Base-by-base conservation (phyloP, 129 eudicot species). In the Chrysanthemum makinoi region DNA sequence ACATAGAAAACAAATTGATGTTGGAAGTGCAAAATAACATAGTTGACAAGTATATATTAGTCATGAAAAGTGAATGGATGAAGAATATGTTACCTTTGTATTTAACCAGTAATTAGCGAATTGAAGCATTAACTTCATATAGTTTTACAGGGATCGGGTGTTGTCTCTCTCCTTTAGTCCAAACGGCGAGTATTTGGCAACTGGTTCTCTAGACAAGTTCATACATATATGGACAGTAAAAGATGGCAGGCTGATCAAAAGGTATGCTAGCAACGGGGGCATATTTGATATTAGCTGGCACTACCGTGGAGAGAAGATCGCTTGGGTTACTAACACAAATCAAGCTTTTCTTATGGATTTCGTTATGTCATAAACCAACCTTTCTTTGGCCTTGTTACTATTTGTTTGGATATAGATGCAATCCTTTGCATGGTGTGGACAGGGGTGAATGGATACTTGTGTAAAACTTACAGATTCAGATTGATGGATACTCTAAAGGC, bases 261-360 rank as follows among this genome's bases (percentile, higher is more conserved):
- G 85, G 0, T 86, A 83, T 69, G 52, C 16, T 9, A 77, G 82
- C 18, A 70, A 77, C 17, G 87, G 89, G 46, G 70, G 75, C 65
- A 69, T 89, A 69, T 83, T 63, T 77, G 81, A 82, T 53, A 78
- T 89, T 46, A 65, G 84, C 69, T 86, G 96, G 91, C 80, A 86
- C 83, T 79, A 81, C 70, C 80, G 76, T 64, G 87, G 95, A 67
- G 80, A 89, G 65, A 81, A 75, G 70, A 66, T 83, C 56, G 87
- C 89, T 12, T 81, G 78, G 35, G 77, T 81, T 73, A 75, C 75
- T n/a, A 70, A 59, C 24, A 83, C 78, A 66, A 83, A 75, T 30
- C 56, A 44, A 12, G 87, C 80, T 13, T 71, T 64, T 68, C 79
- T 88, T 53, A 53, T 82, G 54, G 87, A 89, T 68, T 60, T 83